These are phyloP conservation scores for Kodamaea alishanica DNA, from an alignment of 1,139 yeast species.

Conservation along the genomic window DNA sequence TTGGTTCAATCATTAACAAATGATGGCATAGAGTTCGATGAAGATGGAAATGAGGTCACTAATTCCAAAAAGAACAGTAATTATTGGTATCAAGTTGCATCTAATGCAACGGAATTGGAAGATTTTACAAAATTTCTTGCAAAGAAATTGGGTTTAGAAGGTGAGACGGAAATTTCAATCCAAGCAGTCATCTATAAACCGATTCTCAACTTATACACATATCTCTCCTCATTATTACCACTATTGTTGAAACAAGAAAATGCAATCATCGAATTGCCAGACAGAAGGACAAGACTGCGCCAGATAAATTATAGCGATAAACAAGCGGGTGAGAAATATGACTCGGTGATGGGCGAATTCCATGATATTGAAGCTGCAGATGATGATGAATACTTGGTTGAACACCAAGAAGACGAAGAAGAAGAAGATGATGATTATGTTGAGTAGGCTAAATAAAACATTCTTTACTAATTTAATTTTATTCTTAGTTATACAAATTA, in stretches of 20 bases:
- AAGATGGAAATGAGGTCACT: conserved; percentile 26
- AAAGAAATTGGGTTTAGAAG: conserved; percentile 18
- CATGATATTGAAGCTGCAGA: conserved; percentile 14
- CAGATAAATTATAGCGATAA: conserved; percentile 14
- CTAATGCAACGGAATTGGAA: conserved; percentile 28
- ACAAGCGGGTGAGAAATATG: conserved; percentile 7
- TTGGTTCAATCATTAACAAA: conserved; percentile 24
- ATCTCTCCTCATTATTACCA: conserved; percentile 23
- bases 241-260: conserved; percentile 20
- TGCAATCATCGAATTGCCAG: conserved; percentile 4
- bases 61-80: conserved; percentile 9
- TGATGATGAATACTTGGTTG: conserved; percentile 15
- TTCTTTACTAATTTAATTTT: conserved; percentile 1
- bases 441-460: conserved; percentile 8
- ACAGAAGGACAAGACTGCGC: conserved; percentile 8
- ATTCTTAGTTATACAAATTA: conserved; percentile 6
- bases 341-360: conserved; percentile 4
- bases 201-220: conserved; percentile 23
- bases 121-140: conserved; percentile 29
- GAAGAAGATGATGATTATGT: conserved; percentile 13
- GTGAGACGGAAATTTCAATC: conserved; percentile 16
- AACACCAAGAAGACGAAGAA: conserved; percentile 9
- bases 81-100: conserved; percentile 47
- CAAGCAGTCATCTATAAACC: conserved; percentile 28
- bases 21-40: conserved; percentile 38